Evolutionary conservation across 805 yeast genomes (phyloP).

Genomic region (Kurtzmaniella cleridarum): DNA sequence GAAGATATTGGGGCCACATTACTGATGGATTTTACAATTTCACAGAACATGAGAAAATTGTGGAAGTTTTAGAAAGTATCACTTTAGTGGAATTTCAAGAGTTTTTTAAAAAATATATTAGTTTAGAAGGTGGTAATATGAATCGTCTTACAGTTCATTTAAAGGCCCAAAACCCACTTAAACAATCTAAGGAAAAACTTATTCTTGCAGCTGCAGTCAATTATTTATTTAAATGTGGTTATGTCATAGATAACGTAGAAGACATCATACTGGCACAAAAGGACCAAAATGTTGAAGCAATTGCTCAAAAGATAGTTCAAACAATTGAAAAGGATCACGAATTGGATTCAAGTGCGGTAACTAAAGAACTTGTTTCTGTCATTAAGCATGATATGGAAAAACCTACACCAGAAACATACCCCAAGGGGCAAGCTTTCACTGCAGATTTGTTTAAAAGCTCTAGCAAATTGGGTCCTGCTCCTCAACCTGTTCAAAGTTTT

Average conservation of each 20-base stretch:
- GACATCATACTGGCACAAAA: slow-evolving; percentile 6
- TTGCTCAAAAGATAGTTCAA: slow-evolving; percentile 9
- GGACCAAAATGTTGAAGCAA: slow-evolving; percentile 2
- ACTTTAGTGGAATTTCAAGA: slow-evolving; percentile 53
- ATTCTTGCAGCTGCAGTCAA: slow-evolving; percentile 23
- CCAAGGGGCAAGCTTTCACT: slow-evolving; percentile 44
- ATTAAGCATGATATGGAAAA: slow-evolving; percentile 12
- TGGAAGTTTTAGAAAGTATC: slow-evolving; percentile 47
- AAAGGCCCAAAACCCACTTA: slow-evolving; percentile 43
- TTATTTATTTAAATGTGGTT: slow-evolving; percentile 16
- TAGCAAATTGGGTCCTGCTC: slow-evolving; percentile 53
- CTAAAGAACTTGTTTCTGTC: slow-evolving; percentile 1
- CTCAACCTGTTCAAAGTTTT: slow-evolving; percentile 42
- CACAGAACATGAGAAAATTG: slow-evolving; percentile 50
- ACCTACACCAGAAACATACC: slow-evolving; percentile 38
- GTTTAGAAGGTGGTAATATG: slow-evolving; percentile 2
- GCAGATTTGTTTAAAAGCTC: slow-evolving; percentile 53
- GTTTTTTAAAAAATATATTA: slow-evolving; percentile 45
- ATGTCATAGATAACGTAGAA: slow-evolving; percentile 22
- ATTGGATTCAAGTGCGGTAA: neutral
- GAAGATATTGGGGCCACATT: slow-evolving; percentile 60
- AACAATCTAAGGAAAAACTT: slow-evolving; percentile 13
- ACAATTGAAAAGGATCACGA: slow-evolving; percentile 3
- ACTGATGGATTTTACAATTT: slow-evolving; percentile 79
- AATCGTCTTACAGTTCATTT: slow-evolving; percentile 29